Evolutionary conservation across 495 filamentous ascomycete species (phyloP), one percentile per base, ranked within the genome.

Genomic region (Daldinia grandis): DNA sequence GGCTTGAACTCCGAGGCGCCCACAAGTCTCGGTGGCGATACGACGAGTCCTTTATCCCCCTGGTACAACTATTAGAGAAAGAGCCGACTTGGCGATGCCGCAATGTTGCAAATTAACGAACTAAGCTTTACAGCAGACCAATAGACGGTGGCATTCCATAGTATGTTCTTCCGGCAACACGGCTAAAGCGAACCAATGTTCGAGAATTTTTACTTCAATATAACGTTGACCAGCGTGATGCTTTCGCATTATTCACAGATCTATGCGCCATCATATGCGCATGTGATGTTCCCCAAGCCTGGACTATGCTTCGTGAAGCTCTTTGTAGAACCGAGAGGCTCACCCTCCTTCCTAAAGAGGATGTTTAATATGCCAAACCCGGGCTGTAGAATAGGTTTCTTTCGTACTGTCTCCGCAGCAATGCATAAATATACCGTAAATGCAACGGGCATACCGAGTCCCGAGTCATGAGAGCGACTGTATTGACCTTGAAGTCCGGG

Each of bases 51-150:
- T 62, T 69, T 59, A 66, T 61, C 62, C 51, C 49, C 28, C 35
- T 62, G 37, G 38, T 42, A 62, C n/a, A 24, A 15, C 19, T 40
- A 19, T 58, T 55, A 37, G 31, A 56, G 25, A 54, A 69, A 58
- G 42, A 65, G 70, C 70, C 70, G 70, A 62, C 65, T 73, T 73
- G 70, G 65, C 70, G 54, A 72, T 31, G 51, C 47, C 27, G 21
- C 70, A 38, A 58, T 7, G 65, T 65, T 65, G 61, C 61, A 73
- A 31, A 65, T 65, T 68, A 44, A 65, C 60, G n/a, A 58, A 62
- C 56, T 62, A 58, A 68, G 61, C 57, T 65, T 68, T 65, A 61
- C 53, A 68, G 6, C 65, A 64, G 56, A 28, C 70, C 65, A 73
- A 73, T 73, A 51, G 40, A 42, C 14, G 40, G 27, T 50, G 55